Percentiles rank a stretch among this genome's conserved stretches.
phyloP scores from a whole-genome alignment of 768 basidiomycete species.

The Auricularia sp. region DNA sequence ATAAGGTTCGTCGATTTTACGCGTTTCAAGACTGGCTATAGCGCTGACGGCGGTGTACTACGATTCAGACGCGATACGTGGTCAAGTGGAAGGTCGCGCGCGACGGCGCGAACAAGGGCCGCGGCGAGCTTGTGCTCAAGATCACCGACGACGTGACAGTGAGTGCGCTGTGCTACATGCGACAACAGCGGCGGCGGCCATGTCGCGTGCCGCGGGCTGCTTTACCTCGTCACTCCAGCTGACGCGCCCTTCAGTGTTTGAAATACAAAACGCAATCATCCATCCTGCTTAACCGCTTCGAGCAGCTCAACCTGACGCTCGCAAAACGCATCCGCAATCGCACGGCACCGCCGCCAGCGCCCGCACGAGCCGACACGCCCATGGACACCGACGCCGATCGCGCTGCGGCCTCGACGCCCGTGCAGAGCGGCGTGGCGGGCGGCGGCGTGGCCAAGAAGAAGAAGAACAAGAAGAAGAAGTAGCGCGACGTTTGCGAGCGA shows the following conservation, averaged over 20 bases:
- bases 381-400: constrained; percentile 1
- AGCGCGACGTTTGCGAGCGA: constrained; percentile 6
- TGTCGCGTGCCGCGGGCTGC: too few species aligned
- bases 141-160: constrained; percentile 88
- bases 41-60: constrained; percentile 2
- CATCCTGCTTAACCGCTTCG: constrained; percentile 93
- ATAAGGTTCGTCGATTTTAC: constrained; percentile 36
- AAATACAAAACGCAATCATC: constrained; percentile 95
- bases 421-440: constrained; percentile 28
- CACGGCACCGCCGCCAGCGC: constrained; percentile 26
- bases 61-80: constrained; percentile 69
- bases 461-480: constrained; percentile 65
- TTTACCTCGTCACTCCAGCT: too few species aligned
- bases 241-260: constrained; percentile 52
- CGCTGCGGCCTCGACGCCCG: constrained; percentile 6
- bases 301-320: constrained; percentile 76
- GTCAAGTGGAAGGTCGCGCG: constrained; percentile 85
- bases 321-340: constrained; percentile 81
- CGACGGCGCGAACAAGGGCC: neutral
- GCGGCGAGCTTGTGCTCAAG: constrained; percentile 80
- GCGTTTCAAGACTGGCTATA: neutral
- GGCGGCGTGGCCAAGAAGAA: constrained; percentile 79
- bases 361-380: constrained; percentile 12
- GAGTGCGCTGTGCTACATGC: constrained; percentile 20
- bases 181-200: too few species aligned